These are phyloP conservation scores for Mortierella sp. DNA, from an alignment of 371 early-diverging fungal species.

Conservation along the genomic window DNA sequence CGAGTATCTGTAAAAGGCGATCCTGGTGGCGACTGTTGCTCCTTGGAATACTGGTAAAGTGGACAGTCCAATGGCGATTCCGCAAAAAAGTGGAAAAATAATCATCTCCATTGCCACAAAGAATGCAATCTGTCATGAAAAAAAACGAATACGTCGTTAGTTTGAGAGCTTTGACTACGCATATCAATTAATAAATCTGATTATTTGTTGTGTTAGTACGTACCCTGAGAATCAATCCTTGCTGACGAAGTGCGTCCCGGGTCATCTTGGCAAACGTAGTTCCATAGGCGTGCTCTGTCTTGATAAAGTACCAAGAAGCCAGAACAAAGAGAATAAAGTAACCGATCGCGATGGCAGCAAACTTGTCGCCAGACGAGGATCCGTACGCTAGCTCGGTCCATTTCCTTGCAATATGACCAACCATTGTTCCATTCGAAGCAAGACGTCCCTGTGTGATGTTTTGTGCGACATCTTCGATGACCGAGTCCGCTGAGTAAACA, in stretches of 20 bases:
- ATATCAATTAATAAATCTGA: background rate
- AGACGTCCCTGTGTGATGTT: constrained; percentile 4
- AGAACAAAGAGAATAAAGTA: constrained; percentile 46
- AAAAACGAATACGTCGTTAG: background rate
- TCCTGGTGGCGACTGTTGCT: constrained; percentile 66
- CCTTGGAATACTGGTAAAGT: constrained; percentile 78
- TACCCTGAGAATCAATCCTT: constrained; percentile 70
- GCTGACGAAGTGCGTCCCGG: constrained; percentile 67
- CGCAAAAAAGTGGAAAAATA: constrained; percentile 90
- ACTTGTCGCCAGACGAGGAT: constrained; percentile 53
- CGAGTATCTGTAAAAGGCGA: constrained; percentile 64
- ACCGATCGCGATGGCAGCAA: constrained; percentile 56
- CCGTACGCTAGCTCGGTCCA: constrained; percentile 49
- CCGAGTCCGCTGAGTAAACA: background rate
- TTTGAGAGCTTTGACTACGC: background rate
- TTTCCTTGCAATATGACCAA: constrained; percentile 26
- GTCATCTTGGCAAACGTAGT: constrained; percentile 60
- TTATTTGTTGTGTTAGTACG: background rate
- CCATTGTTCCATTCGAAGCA: constrained; percentile 6
- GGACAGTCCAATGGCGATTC: constrained; percentile 81
- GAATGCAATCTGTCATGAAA: constrained; percentile 65
- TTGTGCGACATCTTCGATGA: background rate
- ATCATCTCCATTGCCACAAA: constrained; percentile 89
- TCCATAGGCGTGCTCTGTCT: constrained; percentile 31
- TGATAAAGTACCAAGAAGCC: constrained; percentile 48